Base-by-base conservation (phyloP, 495 filamentous ascomycete genomes). In the Penicillium dipodomyicola region DNA sequence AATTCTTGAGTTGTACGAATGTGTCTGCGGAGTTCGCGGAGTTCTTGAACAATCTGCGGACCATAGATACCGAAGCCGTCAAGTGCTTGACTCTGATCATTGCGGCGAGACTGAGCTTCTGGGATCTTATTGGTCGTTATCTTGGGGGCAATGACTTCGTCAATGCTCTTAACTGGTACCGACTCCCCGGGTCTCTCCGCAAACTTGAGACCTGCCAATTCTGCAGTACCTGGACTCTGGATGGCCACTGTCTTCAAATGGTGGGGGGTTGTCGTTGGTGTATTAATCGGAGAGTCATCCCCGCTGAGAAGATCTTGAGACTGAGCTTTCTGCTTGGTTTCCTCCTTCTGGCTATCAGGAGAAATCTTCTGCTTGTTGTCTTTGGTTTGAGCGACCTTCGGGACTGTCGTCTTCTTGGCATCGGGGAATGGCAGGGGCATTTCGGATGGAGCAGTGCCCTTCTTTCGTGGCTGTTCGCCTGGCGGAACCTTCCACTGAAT, bases 151-250 rank as follows among this genome's bases (percentile, higher is more conserved):
- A 48, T 48, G 17, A 48, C n/a, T 48, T 33, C 45, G 9, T 48
- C 45, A 14, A 48, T 48, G n/a, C 27, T 48, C 23, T 19, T 19
- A 5, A 8, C 10, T 6, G 29, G 45, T 29, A 20, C 30, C n/a
- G 29, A 32, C 8, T 29, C 44, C 9, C 2, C 27, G 7, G n/a
- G 7, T 6, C 19, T 48, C 17, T 19, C 45, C 1, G 19, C 30
- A 19, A 48, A 48, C 45, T 14, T 32, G 1, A 48, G 45, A 8
- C 45, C 45, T 32, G n/a, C 45, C 45, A 48, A 33, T 20, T 48
- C 27, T 32, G 45, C 27, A 19, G 45, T 11, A 48, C 23, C 45
- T 19, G 27, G 29, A 5, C 45, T 48, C 11, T n/a, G n/a, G 3
- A 48, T 33, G 17, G 45, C 27, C 27, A 32, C 12, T 12, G 29